A percentile compares a stretch with the other conserved stretches of the same genome.
Evolutionary conservation across 495 filamentous ascomycete species (phyloP).

Genomic region (Tuber microsphaerosporum): DNA sequence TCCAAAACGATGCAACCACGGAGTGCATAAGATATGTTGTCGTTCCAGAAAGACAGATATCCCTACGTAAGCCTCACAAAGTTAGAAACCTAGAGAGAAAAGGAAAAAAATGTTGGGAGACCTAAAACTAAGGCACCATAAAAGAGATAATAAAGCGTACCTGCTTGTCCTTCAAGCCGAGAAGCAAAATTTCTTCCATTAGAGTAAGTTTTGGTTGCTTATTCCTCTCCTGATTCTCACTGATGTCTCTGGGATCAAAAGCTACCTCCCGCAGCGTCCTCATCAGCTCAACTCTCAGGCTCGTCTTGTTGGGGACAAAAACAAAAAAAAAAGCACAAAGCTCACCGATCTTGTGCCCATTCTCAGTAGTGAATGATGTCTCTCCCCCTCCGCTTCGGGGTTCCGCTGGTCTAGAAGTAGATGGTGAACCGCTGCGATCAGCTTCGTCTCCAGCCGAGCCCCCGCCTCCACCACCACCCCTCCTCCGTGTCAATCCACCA

Average conservation of each 20-base stretch:
- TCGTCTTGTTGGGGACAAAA: neutral
- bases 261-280: constrained; percentile 45
- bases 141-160: constrained; percentile 47
- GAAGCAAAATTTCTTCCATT: constrained; percentile 93
- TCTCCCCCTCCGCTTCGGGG: constrained; percentile 53
- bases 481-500: constrained; percentile 65
- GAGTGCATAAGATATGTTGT: constrained; percentile 97
- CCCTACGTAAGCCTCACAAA: constrained; percentile 52
- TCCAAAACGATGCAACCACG: constrained; percentile 97
- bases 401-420: constrained; percentile 57
- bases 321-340: neutral
- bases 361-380: constrained; percentile 85
- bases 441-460: constrained; percentile 54
- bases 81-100: neutral
- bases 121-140: constrained; percentile 30
- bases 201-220: constrained; percentile 97
- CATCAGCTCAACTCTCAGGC: constrained; percentile 10
- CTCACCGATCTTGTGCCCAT: constrained; percentile 81
- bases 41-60: constrained; percentile 99
- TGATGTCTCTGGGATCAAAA: constrained; percentile 93
- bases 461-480: constrained; percentile 49
- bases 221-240: constrained; percentile 89
- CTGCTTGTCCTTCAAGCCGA: constrained; percentile 98
- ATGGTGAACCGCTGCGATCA: constrained; percentile 61
- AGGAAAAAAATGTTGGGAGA: neutral